These are phyloP conservation scores for Saccharomycopsis hybrid DNA, from an alignment of 1,139 yeast species.

Conservation along the genomic window DNA sequence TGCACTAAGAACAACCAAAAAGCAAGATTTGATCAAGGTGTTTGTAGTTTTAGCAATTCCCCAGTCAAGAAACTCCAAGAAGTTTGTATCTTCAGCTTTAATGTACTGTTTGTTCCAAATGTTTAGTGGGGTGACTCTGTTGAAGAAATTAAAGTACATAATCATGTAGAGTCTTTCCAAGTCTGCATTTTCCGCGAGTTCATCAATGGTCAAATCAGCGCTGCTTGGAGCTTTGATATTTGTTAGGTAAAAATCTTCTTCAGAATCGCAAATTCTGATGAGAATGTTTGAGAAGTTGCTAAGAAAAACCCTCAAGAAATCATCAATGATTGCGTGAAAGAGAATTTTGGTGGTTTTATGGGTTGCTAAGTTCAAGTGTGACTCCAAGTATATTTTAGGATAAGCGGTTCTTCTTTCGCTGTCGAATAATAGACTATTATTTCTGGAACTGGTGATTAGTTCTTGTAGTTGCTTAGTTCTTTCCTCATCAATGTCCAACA, in stretches of 20 bases:
- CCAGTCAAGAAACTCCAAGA: constrained; percentile 20
- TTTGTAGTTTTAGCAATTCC: constrained; percentile 20
- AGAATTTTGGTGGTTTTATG: constrained; percentile 12
- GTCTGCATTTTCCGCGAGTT: constrained; percentile 67
- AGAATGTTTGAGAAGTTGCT: constrained; percentile 72
- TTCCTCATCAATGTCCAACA: constrained; percentile 36
- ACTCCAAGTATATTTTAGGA: constrained; percentile 16
- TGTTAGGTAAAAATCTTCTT: constrained; percentile 73
- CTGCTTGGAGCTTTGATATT: constrained; percentile 29
- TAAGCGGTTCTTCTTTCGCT: background rate
- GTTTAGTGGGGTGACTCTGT: background rate
- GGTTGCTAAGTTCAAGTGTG: constrained; percentile 4
- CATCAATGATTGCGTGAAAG: constrained; percentile 35
- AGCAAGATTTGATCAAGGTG: constrained; percentile 68
- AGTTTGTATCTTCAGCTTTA: background rate
- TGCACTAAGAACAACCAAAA: constrained; percentile 55
- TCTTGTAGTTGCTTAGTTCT: constrained; percentile 27
- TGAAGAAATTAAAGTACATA: constrained; percentile 43
- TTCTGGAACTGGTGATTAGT: constrained; percentile 5
- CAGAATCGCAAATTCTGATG: constrained; percentile 74
- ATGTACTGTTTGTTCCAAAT: constrained; percentile 2
- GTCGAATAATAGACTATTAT: background rate
- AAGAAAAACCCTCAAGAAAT: constrained; percentile 55
- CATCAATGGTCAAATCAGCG: constrained; percentile 32
- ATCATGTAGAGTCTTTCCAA: constrained; percentile 82